Base-by-base conservation (phyloP, 108 stramenopile genomes). In the Conticribra guillardii region DNA sequence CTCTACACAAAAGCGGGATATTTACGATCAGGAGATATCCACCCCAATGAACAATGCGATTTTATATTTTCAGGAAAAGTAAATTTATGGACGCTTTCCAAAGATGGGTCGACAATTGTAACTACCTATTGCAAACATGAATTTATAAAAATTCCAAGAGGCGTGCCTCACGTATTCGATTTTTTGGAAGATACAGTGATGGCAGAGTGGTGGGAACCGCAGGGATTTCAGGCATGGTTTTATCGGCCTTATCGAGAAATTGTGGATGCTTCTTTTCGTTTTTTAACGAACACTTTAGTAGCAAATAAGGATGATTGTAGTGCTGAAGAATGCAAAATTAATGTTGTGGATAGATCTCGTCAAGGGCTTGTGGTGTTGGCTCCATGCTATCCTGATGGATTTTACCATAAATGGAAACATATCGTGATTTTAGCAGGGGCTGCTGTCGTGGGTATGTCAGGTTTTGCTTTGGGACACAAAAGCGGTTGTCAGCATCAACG, bases 111-210 rank as follows among this genome's bases (percentile, higher is more conserved):
- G 18, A 63, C 56, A 21, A 83, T 67, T 52, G 68, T 28, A 0
- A 15, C 57, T 5, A 60, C 67, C 0, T 80, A 84, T 53, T 31
- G 69, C 7, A 22, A 37, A 50, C 67, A 74, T 28, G 56, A 81
- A 22, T 54, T 46, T 41, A 49, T 87, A 44, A 28, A 27, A 8
- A 76, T 87, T 51, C 76, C 77, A 28, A 44, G 77, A 21, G 81
- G 71, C 47, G 53, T 55, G 8, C 86, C 87, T 1, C 87, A 87
- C 45, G 66, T 83, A 17, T 78, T 87, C 17, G 68, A 85, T 26
- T 87, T 87, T 70, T 60, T 85, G 54, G 84, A 82, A 51, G 87
- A 85, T 65, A 73, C 84, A 0, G 54, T 85, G 21, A 60, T 82
- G 44, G 68, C 75, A 19, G 87, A 87, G 46, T 85, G 73, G 73